A percentile compares a stretch with the other conserved stretches of the same genome.
Conservation (phyloP, 306 rosid genomes). For the Quercus alba region DNA sequence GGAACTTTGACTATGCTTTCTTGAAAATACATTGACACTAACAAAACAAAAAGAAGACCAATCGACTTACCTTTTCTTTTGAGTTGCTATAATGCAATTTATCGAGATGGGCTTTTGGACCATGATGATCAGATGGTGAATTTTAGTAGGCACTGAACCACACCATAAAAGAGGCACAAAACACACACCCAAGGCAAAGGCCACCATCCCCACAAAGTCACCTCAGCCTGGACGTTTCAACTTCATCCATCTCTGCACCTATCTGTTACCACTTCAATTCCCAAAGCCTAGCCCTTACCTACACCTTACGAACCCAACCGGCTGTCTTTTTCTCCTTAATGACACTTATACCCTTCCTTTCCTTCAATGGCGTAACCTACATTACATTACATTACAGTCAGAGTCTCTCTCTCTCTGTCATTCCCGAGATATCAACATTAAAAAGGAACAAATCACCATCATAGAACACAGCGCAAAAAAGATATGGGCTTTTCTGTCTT, state of each 20-base stretch:
- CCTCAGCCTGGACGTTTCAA: constrained; percentile 35
- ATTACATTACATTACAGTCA: neutral
- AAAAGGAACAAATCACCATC: constrained; percentile 30
- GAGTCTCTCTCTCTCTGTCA: constrained; percentile 35
- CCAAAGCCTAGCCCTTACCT: constrained; percentile 83
- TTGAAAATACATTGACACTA: too few species aligned
- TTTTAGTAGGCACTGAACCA: neutral
- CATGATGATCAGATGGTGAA: neutral
- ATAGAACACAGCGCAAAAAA: constrained; percentile 14
- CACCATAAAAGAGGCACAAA: neutral
- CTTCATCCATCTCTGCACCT: constrained; percentile 33
- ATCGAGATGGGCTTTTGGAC: neutral
- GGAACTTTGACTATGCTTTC: too few species aligned
- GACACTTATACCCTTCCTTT: constrained; percentile 39
- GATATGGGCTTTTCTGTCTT: constrained; percentile 33
- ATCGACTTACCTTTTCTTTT: neutral
- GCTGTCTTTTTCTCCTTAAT: constrained; percentile 37
- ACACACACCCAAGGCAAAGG: constrained; percentile 2
- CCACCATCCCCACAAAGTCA: constrained; percentile 1
- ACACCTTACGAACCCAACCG: constrained; percentile 76
- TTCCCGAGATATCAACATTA: constrained; percentile 64
- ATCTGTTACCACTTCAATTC: constrained; percentile 75
- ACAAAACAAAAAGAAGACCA: too few species aligned
- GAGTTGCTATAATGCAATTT: neutral
- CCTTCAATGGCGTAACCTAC: constrained; percentile 39